Conservation (phyloP, 1,284 basidiomycete species). For the Papiliotrema fonsecae region DNA sequence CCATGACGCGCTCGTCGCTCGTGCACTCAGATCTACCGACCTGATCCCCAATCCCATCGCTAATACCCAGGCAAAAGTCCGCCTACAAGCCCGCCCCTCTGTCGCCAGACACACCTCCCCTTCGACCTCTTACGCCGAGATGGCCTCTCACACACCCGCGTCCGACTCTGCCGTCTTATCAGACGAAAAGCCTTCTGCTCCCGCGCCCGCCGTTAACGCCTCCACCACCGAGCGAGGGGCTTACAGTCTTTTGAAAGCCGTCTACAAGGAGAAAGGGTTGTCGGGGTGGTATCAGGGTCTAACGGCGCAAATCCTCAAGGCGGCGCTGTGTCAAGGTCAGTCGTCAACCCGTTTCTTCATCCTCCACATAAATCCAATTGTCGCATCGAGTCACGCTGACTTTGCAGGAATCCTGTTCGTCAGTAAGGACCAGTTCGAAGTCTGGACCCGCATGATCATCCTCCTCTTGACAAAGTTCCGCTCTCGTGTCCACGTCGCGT, state of each 20-base stretch:
- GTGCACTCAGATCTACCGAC: background rate
- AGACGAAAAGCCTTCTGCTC: conserved; percentile 6
- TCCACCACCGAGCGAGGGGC: conserved; percentile 26
- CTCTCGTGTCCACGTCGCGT: too few species aligned
- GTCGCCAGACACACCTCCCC: background rate
- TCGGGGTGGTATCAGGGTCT: conserved; percentile 94
- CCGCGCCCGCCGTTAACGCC: background rate
- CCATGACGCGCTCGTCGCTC: background rate
- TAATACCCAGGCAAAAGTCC: conserved; percentile 73
- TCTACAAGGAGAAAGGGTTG: conserved; percentile 70
- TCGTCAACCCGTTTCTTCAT: too few species aligned
- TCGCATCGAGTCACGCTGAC: too few species aligned
- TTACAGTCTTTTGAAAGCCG: conserved; percentile 58
- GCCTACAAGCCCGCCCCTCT: conserved; percentile 69
- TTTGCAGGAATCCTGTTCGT: conserved; percentile 47
- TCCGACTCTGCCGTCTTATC: conserved; percentile 8
- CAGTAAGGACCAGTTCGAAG: conserved; percentile 49
- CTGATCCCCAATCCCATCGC: background rate
- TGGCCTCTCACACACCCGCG: conserved; percentile 37
- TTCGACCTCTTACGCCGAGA: conserved; percentile 25
- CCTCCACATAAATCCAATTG: too few species aligned
- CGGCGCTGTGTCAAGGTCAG: conserved; percentile 55
- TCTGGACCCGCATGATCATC: conserved; percentile 42
- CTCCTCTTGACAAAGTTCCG: conserved; percentile 52
- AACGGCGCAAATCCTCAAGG: conserved; percentile 57